Evolutionary conservation across 2,329 filamentous ascomycete species (phyloP), one percentile per base, ranked within the genome.

Genomic region (Colletotrichum navitas): DNA sequence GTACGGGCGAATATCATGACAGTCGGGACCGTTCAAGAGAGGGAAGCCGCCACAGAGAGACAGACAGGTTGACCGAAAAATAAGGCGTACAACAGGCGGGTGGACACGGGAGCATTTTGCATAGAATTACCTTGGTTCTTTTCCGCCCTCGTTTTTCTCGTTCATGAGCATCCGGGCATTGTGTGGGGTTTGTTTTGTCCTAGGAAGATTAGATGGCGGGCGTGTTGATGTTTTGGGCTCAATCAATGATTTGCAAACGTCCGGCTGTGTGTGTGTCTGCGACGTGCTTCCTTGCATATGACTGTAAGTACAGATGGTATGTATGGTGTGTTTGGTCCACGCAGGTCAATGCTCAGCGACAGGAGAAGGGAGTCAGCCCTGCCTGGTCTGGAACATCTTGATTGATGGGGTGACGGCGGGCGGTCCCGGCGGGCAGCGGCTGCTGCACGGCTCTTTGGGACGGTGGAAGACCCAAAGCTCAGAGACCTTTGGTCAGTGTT

Each of bases 1-100:
- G 84, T 49, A 83, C 83, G 5, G 79, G 77, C 56, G 85, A 84
- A 18, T 84, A 85, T 47, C 68, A 71, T 66, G 70, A 74, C 51
- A 43, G 18, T 54, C 43, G 76, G 76, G 61, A 70, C 29, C 69
- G 76, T 12, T 69, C 69, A 54, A 72, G 69, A 69, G 69, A 72
- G 6, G 60, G 65, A 32, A 58, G 60, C 61, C 77, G 65, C 24
- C 49, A 63, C 52, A 52, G 69, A 34, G 69, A 72, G 49, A 56
- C 69, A 32, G 69, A 69, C 39, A 72, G 69, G 69, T 60, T 72
- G 47, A 72, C 69, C 21, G 65, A 72, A 64, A 71, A 72, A 78
- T 71, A 71, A 58, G 56, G 74, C 52, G 61, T 45, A 51, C 45
- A 45, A 43, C 58, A 41, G 47, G 47, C 67, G 41, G 34, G 66